Conservation (phyloP, 768 basidiomycete genomes). For the Mrakia gelida region DNA sequence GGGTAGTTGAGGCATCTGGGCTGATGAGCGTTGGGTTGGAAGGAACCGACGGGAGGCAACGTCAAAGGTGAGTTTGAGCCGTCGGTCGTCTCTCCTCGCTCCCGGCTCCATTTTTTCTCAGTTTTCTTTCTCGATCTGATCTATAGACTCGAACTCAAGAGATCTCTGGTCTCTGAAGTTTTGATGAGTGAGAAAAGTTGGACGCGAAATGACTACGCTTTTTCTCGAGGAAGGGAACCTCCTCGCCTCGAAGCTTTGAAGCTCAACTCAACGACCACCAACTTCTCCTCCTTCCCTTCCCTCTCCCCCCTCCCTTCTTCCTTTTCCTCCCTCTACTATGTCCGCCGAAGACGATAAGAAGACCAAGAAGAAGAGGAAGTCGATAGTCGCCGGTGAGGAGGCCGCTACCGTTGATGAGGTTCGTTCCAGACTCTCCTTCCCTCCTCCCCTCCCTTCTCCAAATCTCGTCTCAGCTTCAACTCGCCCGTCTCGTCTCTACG, state of each 20-base stretch:
- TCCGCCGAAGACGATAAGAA: constrained; percentile 28
- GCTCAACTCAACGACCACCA: neutral
- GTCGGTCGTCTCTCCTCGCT: too few species aligned
- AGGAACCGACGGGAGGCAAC: too few species aligned
- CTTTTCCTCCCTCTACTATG: neutral
- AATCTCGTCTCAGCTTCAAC: neutral
- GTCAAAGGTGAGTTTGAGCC: too few species aligned
- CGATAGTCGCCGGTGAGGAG: constrained; percentile 21
- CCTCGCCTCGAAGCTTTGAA: neutral
- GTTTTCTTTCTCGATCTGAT: too few species aligned
- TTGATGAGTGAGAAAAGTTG: too few species aligned
- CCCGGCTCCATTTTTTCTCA: too few species aligned
- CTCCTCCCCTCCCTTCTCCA: too few species aligned
- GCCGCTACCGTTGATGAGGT: neutral
- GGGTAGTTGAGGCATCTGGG: neutral
- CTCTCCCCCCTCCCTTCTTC: neutral
- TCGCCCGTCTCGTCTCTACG: too few species aligned
- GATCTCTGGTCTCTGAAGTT: too few species aligned
- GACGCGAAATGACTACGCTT: neutral
- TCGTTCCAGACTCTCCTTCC: neutral
- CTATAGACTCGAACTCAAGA: too few species aligned
- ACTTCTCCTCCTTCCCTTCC: neutral
- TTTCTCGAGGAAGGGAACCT: neutral
- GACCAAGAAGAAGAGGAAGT: constrained; percentile 26
- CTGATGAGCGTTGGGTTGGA: too few species aligned